Base-by-base conservation (phyloP, 306 rosid genomes). In the Calophaca sinica region DNA sequence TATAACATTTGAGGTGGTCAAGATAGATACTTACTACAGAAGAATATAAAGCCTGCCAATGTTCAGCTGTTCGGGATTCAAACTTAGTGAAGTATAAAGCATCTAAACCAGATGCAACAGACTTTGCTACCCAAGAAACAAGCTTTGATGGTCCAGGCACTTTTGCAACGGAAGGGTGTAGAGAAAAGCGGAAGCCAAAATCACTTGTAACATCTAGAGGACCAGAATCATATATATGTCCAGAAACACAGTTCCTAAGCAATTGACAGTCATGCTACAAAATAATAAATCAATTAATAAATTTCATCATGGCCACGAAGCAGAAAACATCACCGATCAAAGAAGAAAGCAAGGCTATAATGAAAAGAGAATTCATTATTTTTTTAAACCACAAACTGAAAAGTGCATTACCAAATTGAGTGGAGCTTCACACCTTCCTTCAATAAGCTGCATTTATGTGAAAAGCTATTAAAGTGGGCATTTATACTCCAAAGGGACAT, bases 141-240 rank as follows among this genome's bases (percentile, higher is more conserved):
- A 94, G 80, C 74, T 86, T 90, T 4, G 88, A 85, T 9, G 97
- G 86, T 61, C 97, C 99, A 10, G 96, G 96, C 74, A 94, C 78
- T 86, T 83, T 92, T n/a, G 81, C 76, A 63, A 92, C 66, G 44
- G 90, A 78, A 15, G 93, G 93, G 75, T 83, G 97, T 36, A 94
- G 70, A 74, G 91, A 85, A 76, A 87, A 87, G 51, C 90, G 96
- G 57, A 91, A 84, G 79, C 97, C 97, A 57, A 92, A 89, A 79
- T 94, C 96, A 80, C 89, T 90, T 42, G 94, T 92, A 87, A 94
- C 88, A 85, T 94, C 97, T 53, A 94, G 79, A 2, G 98, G 98
- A 67, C 96, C 83, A 75, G 98, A 94, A 84, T 94, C 97, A 78
- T 87, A 94, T 64, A 94, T 86, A 64, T 89, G 91, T 52, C 99